Evolutionary conservation across 2,329 filamentous ascomycete genomes (phyloP).

Genomic region (Ophiostoma ulmi): DNA sequence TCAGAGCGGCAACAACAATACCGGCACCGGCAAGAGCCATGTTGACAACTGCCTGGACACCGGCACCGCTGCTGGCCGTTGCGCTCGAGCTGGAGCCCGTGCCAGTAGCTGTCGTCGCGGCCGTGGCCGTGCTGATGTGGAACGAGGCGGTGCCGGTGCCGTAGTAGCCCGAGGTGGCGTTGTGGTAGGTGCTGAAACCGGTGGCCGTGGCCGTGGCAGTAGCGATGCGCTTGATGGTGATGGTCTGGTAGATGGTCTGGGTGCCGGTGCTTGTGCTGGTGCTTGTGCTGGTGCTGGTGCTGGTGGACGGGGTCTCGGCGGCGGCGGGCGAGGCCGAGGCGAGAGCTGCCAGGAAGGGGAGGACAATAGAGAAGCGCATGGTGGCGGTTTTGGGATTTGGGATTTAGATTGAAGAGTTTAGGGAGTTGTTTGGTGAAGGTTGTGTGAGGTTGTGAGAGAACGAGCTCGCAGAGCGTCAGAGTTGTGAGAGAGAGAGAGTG

Average conservation of each 20-base stretch:
- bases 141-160: slow-evolving; percentile 11
- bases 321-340: not conserved
- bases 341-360: slow-evolving; percentile 10
- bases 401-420: too few relatives aligned
- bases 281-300: slow-evolving; percentile 41
- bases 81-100: not conserved
- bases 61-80: slow-evolving; percentile 2
- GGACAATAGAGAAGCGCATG: slow-evolving; percentile 15
- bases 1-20: slow-evolving; percentile 5
- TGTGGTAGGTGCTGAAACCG: slow-evolving; percentile 5
- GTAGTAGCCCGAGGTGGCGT: slow-evolving; percentile 13
- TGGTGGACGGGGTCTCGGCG: slow-evolving; percentile 35
- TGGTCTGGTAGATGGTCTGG: slow-evolving; percentile 46
- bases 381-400: not conserved
- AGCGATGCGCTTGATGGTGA: slow-evolving; percentile 36
- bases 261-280: slow-evolving; percentile 46
- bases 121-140: slow-evolving; percentile 8
- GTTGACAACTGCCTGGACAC: not conserved
- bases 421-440: not conserved
- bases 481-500: not conserved
- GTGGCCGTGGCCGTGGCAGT: slow-evolving; percentile 4
- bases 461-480: slow-evolving; percentile 15
- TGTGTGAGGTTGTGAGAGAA: not conserved
- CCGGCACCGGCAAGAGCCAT: slow-evolving; percentile 16
- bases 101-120: not conserved